Percentiles rank a stretch among this genome's conserved stretches.
Conservation (phyloP, 164 flowering plant species). For the Taxillus chinensis region DNA sequence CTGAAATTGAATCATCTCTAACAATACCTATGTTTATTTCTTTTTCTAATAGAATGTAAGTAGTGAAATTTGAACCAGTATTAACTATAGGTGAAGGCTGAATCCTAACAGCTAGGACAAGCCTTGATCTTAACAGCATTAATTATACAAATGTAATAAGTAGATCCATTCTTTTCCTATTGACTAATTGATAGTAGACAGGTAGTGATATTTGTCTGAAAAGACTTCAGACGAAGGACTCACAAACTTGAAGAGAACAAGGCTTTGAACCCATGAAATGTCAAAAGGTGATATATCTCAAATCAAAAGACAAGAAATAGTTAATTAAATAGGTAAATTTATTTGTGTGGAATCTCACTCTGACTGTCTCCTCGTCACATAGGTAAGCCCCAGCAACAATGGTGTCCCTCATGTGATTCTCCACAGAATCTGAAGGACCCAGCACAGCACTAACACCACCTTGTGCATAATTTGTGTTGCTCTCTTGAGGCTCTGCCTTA, state of each 20-base stretch:
- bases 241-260: neutral
- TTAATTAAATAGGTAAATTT: neutral
- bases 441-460: slow-evolving; percentile 98
- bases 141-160: no score
- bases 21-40: no score
- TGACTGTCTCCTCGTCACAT: slow-evolving; percentile 95
- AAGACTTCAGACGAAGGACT: no score
- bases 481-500: slow-evolving; percentile 91
- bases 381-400: slow-evolving; percentile 95
- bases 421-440: slow-evolving; percentile 84
- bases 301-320: neutral
- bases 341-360: slow-evolving; percentile 37
- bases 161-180: no score
- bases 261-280: neutral
- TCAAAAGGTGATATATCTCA: neutral
- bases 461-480: slow-evolving; percentile 98
- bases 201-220: no score
- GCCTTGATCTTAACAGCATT: no score
- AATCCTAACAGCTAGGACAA: no score
- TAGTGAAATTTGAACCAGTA: no score
- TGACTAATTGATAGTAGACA: no score
- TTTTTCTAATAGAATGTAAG: no score
- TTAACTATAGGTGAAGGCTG: no score
- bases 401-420: slow-evolving; percentile 87
- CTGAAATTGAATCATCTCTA: no score